Evolutionary conservation across 352 stramenopile species (phyloP), one percentile per base, ranked within the genome.

Genomic region (Detonula confervacea): DNA sequence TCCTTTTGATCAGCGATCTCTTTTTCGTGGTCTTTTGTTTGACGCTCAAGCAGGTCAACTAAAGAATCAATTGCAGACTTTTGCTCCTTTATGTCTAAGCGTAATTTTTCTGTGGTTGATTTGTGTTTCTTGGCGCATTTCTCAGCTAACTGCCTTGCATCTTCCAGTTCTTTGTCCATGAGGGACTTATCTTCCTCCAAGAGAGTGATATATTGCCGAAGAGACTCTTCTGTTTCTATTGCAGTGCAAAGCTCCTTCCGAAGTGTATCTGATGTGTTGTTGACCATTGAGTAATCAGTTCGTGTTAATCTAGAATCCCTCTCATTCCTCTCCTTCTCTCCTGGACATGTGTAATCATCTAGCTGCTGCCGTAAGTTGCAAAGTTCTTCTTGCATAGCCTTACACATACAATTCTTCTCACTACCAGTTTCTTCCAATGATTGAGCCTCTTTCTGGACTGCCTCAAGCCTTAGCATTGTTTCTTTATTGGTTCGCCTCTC

Each of bases 151-250:
- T 47, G 33, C 20, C 27, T 83, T 37, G 27, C 39, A 44, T 74
- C 30, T 49, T 71, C 66, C 20, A 84, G 69, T 35, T 84, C 69
- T 16, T 57, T 61, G 16, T 80, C 64, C 18, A 66, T 16, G 8
- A 39, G 7, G 33, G 47, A 18, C 63, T 70, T 70, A 57, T 76
- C 67, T 49, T 84, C 47, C 64, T 84, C 76, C 7, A 84, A 59
- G 4, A 73, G 69, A 16, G 39, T 39, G 24, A 84, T 60, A 29
- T 77, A 73, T 22, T 66, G 56, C 18, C 56, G 54, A 49, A 84
- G 76, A 16, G 60, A 78, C 22, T 60, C 33, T 68, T 80, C 76
- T 16, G 3, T 73, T 60, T 68, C 25, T 56, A 73, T 68, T 18
- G 65, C 67, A 44, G 29, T 25, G 9, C 42, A 49, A 35, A 80